These are phyloP conservation scores for Amanita thiersii DNA, from an alignment of 768 basidiomycete genomes.

Conservation along the genomic window DNA sequence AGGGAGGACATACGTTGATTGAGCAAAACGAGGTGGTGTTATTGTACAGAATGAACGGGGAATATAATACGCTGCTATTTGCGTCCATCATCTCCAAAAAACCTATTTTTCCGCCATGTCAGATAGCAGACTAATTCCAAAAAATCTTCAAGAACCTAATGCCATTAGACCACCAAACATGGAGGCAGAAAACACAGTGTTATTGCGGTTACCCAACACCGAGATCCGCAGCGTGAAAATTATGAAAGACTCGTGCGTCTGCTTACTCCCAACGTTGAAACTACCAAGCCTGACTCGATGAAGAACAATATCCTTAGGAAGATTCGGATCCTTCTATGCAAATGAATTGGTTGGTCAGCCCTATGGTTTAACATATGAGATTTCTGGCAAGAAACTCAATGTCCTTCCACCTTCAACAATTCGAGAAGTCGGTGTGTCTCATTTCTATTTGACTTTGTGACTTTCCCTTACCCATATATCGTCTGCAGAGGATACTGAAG, in stretches of 20 bases:
- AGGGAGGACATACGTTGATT: too few species aligned
- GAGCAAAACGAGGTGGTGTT: too few species aligned
- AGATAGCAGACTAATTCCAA: too few species aligned
- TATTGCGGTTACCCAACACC: conserved; percentile 73
- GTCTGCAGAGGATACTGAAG: conserved; percentile 83
- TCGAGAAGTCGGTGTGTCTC: conserved; percentile 70
- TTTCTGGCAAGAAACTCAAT: conserved; percentile 61
- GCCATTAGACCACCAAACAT: conserved; percentile 36
- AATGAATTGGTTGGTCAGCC: conserved; percentile 74
- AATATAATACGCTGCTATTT: too few species aligned
- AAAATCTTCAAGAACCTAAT: too few species aligned
- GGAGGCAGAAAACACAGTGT: conserved; percentile 64
- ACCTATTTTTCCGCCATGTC: too few species aligned
- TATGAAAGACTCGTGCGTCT: conserved; percentile 60
- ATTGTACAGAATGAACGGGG: too few species aligned
- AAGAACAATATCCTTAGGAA: conserved; percentile 72
- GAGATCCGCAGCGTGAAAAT: conserved; percentile 70
- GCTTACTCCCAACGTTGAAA: background rate
- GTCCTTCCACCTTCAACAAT: conserved; percentile 53
- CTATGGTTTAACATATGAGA: conserved; percentile 87
- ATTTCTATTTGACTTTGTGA: background rate
- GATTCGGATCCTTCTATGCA: conserved; percentile 76
- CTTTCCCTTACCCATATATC: background rate
- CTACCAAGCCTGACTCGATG: conserved; percentile 7
- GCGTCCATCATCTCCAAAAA: too few species aligned